Conservation (phyloP, 495 filamentous ascomycete species). For the Durotheca rogersii region DNA sequence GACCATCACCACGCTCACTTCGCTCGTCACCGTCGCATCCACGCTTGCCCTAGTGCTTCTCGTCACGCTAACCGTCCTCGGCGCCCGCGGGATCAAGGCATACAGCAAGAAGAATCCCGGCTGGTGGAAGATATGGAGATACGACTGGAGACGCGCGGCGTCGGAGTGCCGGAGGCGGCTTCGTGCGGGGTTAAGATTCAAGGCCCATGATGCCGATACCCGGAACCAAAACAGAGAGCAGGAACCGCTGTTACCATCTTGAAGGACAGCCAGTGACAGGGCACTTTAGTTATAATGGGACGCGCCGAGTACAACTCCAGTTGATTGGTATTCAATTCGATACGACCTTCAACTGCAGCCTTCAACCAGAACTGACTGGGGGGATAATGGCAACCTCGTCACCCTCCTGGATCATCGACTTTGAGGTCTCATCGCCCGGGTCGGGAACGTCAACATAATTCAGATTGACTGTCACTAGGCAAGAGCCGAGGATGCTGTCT, state of each 20-base stretch:
- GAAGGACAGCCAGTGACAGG: background rate
- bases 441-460: constrained; percentile 77
- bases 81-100: constrained; percentile 17
- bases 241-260: constrained; percentile 27
- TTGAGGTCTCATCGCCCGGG: constrained; percentile 36
- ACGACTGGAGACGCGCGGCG: constrained; percentile 12
- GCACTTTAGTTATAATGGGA: background rate
- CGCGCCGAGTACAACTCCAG: background rate
- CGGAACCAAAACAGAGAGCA: constrained; percentile 12
- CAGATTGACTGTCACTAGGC: constrained; percentile 81
- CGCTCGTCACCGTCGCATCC: constrained; percentile 40
- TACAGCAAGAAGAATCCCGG: constrained; percentile 28
- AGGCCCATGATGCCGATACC: background rate
- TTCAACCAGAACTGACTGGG: constrained; percentile 83
- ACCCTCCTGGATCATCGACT: constrained; percentile 64
- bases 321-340: constrained; percentile 3
- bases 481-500: constrained; percentile 69
- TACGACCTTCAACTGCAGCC: background rate
- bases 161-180: constrained; percentile 1
- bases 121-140: constrained; percentile 40
- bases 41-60: constrained; percentile 41
- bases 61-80: constrained; percentile 24
- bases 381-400: constrained; percentile 96
- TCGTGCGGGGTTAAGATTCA: background rate
- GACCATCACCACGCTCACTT: constrained; percentile 50